A percentile compares a stretch with the other conserved stretches of the same genome.
These are phyloP conservation scores for Platanthera guangdongensis DNA, from an alignment of 106 monocot genomes.

Conservation along the genomic window DNA sequence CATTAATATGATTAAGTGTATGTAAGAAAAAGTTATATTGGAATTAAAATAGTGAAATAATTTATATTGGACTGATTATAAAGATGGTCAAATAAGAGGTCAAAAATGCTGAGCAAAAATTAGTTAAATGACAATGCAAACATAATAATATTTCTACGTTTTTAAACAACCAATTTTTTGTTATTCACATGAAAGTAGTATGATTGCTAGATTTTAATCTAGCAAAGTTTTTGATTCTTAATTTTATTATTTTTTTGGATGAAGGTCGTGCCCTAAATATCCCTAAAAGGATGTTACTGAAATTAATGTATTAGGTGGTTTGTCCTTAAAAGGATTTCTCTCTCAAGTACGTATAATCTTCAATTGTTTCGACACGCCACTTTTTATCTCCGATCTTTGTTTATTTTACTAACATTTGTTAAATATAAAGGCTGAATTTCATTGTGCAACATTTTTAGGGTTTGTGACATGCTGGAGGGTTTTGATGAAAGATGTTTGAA, in stretches of 20 bases:
- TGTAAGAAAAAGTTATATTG: too few relatives aligned
- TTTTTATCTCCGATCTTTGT: neutral
- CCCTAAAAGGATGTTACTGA: conserved; percentile 89
- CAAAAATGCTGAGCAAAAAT: too few relatives aligned
- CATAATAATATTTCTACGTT: too few relatives aligned
- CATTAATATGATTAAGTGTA: too few relatives aligned
- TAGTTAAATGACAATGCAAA: too few relatives aligned
- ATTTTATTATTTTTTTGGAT: neutral
- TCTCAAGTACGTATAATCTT: conserved; percentile 53
- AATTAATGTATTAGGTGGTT: conserved; percentile 89
- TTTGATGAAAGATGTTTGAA: neutral
- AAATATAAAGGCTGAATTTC: neutral
- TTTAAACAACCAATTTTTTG: too few relatives aligned
- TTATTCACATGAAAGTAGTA: too few relatives aligned
- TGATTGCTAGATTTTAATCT: too few relatives aligned
- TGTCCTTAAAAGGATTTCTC: conserved; percentile 85
- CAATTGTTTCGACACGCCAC: neutral
- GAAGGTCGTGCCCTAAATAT: conserved; percentile 70
- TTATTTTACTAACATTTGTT: neutral
- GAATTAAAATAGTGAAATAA: too few relatives aligned
- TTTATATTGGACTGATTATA: too few relatives aligned
- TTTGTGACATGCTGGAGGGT: neutral
- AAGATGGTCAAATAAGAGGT: too few relatives aligned
- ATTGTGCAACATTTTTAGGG: neutral
- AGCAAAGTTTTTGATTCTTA: too few relatives aligned